These are phyloP conservation scores for Ensete ventricosum DNA, from an alignment of 176 grass and related monocot genomes.

Conservation along the genomic window DNA sequence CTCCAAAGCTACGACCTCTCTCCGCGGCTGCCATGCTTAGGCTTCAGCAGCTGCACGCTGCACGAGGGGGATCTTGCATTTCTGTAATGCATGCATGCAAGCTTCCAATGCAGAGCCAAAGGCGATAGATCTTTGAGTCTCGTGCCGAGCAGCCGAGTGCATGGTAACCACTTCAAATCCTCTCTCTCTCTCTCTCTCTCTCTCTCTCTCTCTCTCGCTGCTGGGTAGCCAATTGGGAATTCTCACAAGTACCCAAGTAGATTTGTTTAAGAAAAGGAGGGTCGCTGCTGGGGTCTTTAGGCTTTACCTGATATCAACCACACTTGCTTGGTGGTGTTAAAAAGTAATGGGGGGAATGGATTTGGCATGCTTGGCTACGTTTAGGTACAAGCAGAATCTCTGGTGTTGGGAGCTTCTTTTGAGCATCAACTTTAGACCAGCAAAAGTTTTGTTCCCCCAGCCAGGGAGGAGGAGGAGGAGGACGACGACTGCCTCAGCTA, in stretches of 20 bases:
- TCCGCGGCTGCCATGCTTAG: background rate
- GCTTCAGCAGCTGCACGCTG: background rate
- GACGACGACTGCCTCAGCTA: background rate
- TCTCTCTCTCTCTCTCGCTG: background rate
- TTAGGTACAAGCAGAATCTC: background rate
- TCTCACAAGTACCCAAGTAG: background rate
- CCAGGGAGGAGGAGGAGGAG: background rate
- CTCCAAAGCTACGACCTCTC: background rate
- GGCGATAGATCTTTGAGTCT: background rate
- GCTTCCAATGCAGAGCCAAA: background rate
- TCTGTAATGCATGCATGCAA: background rate
- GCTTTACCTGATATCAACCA: no score
- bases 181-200: background rate
- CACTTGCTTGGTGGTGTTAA: no score
- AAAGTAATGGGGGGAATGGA: no score
- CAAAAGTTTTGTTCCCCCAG: background rate
- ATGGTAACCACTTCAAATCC: background rate
- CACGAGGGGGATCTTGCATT: background rate
- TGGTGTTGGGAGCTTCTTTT: background rate
- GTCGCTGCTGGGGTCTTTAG: no score
- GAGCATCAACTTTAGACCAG: background rate
- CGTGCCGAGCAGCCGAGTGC: background rate
- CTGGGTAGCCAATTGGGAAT: background rate
- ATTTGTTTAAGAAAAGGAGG: background rate
- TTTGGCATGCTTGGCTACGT: background rate